Percentiles rank a stretch among this genome's conserved stretches.
Conservation (phyloP, 1,284 basidiomycete genomes). For the Austroboletus niveus region DNA sequence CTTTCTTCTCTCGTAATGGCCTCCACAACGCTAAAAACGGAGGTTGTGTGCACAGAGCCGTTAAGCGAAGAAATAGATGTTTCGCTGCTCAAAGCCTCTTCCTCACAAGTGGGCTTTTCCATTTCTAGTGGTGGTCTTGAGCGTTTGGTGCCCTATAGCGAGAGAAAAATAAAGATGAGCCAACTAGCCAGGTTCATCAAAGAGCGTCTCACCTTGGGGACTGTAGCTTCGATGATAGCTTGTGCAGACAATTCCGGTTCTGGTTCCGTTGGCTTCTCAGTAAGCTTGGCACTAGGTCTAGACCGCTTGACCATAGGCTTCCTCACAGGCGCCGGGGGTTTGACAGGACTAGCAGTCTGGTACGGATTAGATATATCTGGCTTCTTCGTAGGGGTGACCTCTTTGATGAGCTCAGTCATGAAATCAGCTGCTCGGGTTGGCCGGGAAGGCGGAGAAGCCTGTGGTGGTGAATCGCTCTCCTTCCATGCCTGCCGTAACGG, state of each 20-base stretch:
- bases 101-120: slow-evolving; percentile 17
- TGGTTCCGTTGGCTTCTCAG: slow-evolving; percentile 32
- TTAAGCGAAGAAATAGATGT: slow-evolving; percentile 25
- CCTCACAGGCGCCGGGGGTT: slow-evolving; percentile 37
- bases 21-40: slow-evolving; percentile 19
- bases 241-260: slow-evolving; percentile 48
- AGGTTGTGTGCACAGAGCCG: slow-evolving; percentile 15
- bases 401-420: slow-evolving; percentile 66
- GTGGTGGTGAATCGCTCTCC: slow-evolving; percentile 41
- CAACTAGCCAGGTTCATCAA: not conserved
- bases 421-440: slow-evolving; percentile 62
- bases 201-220: slow-evolving; percentile 55
- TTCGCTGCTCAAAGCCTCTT: slow-evolving; percentile 6
- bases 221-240: slow-evolving; percentile 67
- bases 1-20: slow-evolving; percentile 32
- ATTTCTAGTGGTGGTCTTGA: slow-evolving; percentile 57
- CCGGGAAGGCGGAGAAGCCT: slow-evolving; percentile 35
- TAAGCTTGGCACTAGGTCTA: slow-evolving; percentile 27
- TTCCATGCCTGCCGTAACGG: slow-evolving; percentile 68
- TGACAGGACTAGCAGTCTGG: slow-evolving; percentile 61
- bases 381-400: slow-evolving; percentile 59
- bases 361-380: slow-evolving; percentile 71
- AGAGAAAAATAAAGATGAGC: not conserved
- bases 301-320: slow-evolving; percentile 39
- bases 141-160: slow-evolving; percentile 62